Conservation (phyloP, 164 flowering plant species). For the Umbellularia californica region DNA sequence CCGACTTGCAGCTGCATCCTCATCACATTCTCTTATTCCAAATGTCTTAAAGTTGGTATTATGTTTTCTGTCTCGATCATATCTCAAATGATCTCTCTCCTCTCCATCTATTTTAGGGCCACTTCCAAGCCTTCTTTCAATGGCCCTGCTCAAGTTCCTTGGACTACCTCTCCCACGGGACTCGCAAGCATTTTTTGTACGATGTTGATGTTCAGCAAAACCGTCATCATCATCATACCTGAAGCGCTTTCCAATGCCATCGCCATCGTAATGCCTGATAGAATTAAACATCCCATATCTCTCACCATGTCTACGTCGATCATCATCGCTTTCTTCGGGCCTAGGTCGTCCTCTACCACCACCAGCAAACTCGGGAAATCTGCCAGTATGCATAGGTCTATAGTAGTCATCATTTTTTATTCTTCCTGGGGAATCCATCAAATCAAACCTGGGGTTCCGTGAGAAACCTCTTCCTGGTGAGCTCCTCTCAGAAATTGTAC, state of each 20-base stretch:
- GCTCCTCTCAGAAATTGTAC: conserved; percentile 23
- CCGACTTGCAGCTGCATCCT: conserved; percentile 27
- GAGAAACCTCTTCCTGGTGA: conserved; percentile 35
- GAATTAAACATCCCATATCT: conserved; percentile 28
- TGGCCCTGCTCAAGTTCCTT: conserved; percentile 20
- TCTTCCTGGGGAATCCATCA: conserved; percentile 25
- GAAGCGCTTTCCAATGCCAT: conserved; percentile 30
- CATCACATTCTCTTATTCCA: conserved; percentile 20
- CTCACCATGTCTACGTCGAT: conserved; percentile 28
- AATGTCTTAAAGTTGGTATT: conserved; percentile 17
- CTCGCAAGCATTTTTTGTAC: conserved; percentile 20
- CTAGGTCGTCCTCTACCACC: conserved; percentile 26
- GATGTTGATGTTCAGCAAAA: conserved; percentile 18
- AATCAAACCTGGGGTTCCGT: conserved; percentile 28
- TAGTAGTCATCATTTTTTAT: conserved; percentile 33
- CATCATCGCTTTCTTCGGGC: conserved; percentile 30
- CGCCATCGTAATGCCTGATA: conserved; percentile 22
- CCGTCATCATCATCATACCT: conserved; percentile 26
- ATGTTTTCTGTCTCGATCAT: conserved; percentile 23
- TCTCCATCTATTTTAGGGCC: conserved; percentile 29
- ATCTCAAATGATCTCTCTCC: conserved; percentile 22
- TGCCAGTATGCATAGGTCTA: conserved; percentile 35
- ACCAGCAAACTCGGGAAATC: conserved; percentile 29
- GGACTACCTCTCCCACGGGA: conserved; percentile 29
- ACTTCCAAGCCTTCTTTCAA: conserved; percentile 28